Evolutionary conservation across 176 grass and related monocot genomes (phyloP).

Genomic region (Secale cereale): DNA sequence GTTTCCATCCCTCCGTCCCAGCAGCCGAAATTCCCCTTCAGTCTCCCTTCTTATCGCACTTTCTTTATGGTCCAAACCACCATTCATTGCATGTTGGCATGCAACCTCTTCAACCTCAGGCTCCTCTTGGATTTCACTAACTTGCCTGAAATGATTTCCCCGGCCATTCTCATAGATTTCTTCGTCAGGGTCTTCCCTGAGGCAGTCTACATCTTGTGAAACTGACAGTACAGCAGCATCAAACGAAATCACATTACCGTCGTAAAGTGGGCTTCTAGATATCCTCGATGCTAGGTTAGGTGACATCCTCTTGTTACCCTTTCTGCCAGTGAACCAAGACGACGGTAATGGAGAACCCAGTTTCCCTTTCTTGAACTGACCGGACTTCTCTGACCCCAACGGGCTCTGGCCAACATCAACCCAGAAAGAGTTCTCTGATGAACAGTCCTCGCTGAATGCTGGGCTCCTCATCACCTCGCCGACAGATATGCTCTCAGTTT

Average conservation of each 20-base stretch:
- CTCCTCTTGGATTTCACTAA: slow-evolving; percentile 90
- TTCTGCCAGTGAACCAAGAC: slow-evolving; percentile 86
- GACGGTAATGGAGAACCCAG: slow-evolving; percentile 85
- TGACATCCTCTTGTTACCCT: slow-evolving; percentile 74
- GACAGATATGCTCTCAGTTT: slow-evolving; percentile 87
- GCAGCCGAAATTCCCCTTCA: slow-evolving; percentile 89
- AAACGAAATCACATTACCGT: slow-evolving; percentile 87
- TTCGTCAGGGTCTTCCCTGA: slow-evolving; percentile 60
- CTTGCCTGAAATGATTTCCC: slow-evolving; percentile 58
- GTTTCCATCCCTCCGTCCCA: slow-evolving; percentile 82
- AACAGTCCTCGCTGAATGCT: slow-evolving; percentile 79
- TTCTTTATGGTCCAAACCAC: slow-evolving; percentile 53
- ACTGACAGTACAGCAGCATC: slow-evolving; percentile 95
- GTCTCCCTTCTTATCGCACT: slow-evolving; percentile 98
- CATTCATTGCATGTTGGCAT: slow-evolving; percentile 41
- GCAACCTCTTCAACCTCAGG: slow-evolving; percentile 58
- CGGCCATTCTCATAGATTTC: slow-evolving; percentile 46
- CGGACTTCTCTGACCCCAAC: slow-evolving; percentile 62
- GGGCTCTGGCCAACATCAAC: slow-evolving; percentile 91
- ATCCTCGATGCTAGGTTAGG: slow-evolving; percentile 52
- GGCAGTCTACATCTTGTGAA: slow-evolving; percentile 69
- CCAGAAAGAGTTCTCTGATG: slow-evolving; percentile 84
- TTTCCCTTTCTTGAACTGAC: slow-evolving; percentile 78
- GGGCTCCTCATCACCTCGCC: slow-evolving; percentile 92
- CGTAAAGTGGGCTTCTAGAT: slow-evolving; percentile 79